Evolutionary conservation across 139 green algal species (phyloP).

Genomic region (Chlamydomonas sp.): DNA sequence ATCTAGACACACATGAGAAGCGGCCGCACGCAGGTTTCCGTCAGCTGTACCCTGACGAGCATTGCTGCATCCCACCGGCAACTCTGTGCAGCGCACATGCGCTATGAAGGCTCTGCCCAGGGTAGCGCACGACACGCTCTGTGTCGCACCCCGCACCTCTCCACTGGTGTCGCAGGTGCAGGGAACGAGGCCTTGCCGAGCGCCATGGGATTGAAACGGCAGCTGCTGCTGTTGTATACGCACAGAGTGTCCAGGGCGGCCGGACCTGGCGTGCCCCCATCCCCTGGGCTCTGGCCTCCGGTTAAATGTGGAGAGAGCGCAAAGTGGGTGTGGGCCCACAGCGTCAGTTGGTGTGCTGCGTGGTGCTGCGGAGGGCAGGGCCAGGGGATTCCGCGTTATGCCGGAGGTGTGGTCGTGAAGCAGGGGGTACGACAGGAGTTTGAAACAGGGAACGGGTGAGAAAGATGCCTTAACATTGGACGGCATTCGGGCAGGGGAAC

Average conservation of each 20-base stretch:
- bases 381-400: neutral
- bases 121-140: neutral
- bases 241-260: neutral
- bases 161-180: neutral
- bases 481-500: too few relatives aligned
- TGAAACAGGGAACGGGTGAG: too few relatives aligned
- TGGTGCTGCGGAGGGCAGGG: too few relatives aligned
- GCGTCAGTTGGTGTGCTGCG: neutral
- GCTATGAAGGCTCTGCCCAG: neutral
- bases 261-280: neutral
- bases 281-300: too few relatives aligned
- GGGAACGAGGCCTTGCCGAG: neutral
- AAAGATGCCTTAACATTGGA: too few relatives aligned
- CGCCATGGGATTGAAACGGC: neutral
- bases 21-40: too few relatives aligned
- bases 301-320: constrained; percentile 1
- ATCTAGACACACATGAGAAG: too few relatives aligned
- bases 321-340: neutral
- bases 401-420: neutral
- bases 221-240: constrained; percentile 1
- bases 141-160: neutral
- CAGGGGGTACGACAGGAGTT: neutral
- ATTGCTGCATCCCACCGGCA: too few relatives aligned
- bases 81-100: too few relatives aligned
- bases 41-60: too few relatives aligned